Percentiles rank a stretch among this genome's conserved stretches.
phyloP scores from a whole-genome alignment of 1,284 basidiomycete genomes.

The Sporisorium exsertum region DNA sequence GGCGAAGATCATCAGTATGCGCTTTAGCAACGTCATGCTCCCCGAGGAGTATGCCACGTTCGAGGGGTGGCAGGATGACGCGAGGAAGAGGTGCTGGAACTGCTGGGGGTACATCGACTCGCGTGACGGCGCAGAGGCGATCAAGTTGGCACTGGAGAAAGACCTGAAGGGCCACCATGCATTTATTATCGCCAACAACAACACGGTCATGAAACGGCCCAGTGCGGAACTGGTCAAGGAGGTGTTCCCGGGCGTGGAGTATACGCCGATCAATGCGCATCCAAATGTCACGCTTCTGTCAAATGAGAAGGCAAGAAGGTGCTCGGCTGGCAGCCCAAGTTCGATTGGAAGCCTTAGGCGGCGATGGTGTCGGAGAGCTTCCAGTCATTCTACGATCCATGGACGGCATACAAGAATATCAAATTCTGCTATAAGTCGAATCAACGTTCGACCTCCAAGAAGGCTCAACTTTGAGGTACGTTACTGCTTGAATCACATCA shows the following conservation, averaged over 20 bases:
- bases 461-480: no score
- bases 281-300: conserved; percentile 61
- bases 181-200: conserved; percentile 70
- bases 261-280: conserved; percentile 44
- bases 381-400: neutral
- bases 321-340: conserved; percentile 69
- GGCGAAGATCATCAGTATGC: conserved; percentile 69
- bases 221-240: conserved; percentile 69
- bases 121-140: conserved; percentile 70
- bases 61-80: conserved; percentile 69
- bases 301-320: conserved; percentile 70
- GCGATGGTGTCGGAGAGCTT: no score
- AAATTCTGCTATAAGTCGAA: no score
- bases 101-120: conserved; percentile 67
- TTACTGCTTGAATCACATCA: no score
- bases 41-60: conserved; percentile 70
- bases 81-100: conserved; percentile 48
- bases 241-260: conserved; percentile 68
- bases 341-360: conserved; percentile 50
- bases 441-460: no score
- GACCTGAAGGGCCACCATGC: conserved; percentile 69
- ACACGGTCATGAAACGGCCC: conserved; percentile 66
- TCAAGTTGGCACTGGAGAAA: conserved; percentile 67
- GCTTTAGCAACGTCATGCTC: conserved; percentile 70
- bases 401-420: neutral